Conservation (phyloP, 2,329 filamentous ascomycete genomes). For the Fusarium domesticum region DNA sequence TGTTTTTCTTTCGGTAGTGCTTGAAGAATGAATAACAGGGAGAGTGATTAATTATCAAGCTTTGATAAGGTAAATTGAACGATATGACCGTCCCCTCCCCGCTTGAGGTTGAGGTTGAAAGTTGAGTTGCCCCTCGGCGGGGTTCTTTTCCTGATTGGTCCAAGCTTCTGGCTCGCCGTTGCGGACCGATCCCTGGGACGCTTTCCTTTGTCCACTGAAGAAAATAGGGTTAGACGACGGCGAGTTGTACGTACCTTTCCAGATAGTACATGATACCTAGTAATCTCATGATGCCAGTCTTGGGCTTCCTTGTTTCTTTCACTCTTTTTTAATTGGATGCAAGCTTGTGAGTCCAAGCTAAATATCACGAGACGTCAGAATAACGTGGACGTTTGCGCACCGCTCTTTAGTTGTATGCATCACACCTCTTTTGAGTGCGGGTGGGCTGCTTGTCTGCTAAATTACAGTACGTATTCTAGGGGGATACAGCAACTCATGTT, state of each 20-base stretch:
- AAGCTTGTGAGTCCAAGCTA: background rate
- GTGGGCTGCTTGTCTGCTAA: background rate
- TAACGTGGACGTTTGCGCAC: background rate
- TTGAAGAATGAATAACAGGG: too few species aligned
- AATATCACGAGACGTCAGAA: background rate
- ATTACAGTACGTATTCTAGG: background rate
- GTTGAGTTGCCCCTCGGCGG: slow-evolving; percentile 19
- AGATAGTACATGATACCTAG: too few species aligned
- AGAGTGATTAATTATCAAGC: too few species aligned
- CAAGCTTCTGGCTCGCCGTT: background rate
- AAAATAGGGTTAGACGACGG: too few species aligned
- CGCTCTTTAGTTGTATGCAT: background rate
- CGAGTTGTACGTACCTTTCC: too few species aligned
- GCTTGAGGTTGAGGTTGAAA: background rate
- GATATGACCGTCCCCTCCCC: slow-evolving; percentile 17
- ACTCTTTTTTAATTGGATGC: background rate
- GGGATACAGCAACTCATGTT: background rate
- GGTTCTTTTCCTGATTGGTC: slow-evolving; percentile 19
- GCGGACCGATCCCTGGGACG: too few species aligned
- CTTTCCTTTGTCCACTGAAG: too few species aligned
- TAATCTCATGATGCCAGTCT: background rate
- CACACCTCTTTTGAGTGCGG: background rate
- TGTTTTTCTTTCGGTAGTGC: background rate
- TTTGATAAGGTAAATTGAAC: too few species aligned
- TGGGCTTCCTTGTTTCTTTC: background rate